Conservation (phyloP, 805 yeast genomes). For the Isabelozyma rhagii region DNA sequence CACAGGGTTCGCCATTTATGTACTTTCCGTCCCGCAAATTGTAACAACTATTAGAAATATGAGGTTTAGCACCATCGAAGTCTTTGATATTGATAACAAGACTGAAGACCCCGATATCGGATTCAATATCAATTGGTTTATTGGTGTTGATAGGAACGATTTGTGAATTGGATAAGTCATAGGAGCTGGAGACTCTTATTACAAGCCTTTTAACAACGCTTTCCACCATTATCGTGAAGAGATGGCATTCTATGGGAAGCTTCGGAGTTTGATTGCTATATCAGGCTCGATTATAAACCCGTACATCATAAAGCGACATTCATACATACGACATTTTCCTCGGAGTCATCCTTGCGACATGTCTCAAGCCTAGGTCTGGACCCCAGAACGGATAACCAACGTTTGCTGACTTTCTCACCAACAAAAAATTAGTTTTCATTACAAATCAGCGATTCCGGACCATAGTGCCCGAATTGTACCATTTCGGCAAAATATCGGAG, state of each 20-base stretch:
- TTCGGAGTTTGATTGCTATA: background rate
- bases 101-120: slow-evolving; percentile 36
- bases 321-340: background rate
- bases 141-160: slow-evolving; percentile 45
- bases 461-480: background rate
- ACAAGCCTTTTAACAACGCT: slow-evolving; percentile 27
- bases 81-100: slow-evolving; percentile 43
- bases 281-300: background rate
- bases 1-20: slow-evolving; percentile 26
- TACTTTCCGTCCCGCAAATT: slow-evolving; percentile 24
- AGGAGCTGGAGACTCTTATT: slow-evolving; percentile 27
- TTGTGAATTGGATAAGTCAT: slow-evolving; percentile 16
- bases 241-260: background rate
- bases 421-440: no score
- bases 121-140: slow-evolving; percentile 29
- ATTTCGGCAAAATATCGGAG: background rate
- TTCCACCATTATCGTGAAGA: background rate
- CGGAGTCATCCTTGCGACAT: background rate
- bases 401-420: background rate
- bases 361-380: background rate
- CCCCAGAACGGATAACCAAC: background rate
- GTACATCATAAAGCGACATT: background rate
- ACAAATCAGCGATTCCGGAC: background rate
- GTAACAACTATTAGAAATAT: slow-evolving; percentile 28
- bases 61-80: slow-evolving; percentile 43